These are phyloP conservation scores for Neurospora sp. DNA, from an alignment of 495 filamentous ascomycete genomes.

Conservation along the genomic window DNA sequence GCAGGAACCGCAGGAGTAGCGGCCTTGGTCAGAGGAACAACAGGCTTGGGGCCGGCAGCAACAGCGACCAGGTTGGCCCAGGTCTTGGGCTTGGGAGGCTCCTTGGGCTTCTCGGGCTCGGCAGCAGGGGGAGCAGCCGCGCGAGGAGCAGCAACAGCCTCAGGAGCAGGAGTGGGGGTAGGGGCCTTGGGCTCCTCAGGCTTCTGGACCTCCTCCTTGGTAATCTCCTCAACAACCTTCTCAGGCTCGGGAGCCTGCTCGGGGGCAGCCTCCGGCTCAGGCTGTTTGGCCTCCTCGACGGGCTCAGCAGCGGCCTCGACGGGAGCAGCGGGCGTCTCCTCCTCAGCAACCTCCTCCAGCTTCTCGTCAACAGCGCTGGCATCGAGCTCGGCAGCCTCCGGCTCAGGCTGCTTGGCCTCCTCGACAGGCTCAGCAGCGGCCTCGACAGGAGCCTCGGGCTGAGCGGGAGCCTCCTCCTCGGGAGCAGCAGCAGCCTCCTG, in stretches of 20 bases:
- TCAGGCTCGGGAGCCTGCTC: constrained; percentile 25
- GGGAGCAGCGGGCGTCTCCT: constrained; percentile 32
- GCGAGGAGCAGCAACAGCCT: constrained; percentile 23
- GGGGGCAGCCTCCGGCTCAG: constrained; percentile 33
- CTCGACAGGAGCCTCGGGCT: constrained; percentile 32
- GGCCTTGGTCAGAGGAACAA: constrained; percentile 34
- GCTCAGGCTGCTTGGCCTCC: constrained; percentile 35
- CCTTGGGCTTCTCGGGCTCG: constrained; percentile 25
- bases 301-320: constrained; percentile 19
- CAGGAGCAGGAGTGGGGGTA: constrained; percentile 31
- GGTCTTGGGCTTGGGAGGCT: constrained; percentile 58
- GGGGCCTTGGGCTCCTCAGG: constrained; percentile 49
- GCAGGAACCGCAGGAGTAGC: constrained; percentile 29
- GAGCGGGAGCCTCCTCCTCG: constrained; percentile 23
- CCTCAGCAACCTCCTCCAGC: constrained; percentile 33
- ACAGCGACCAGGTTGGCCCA: constrained; percentile 74
- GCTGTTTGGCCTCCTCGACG: constrained; percentile 37
- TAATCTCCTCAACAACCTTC: constrained; percentile 30
- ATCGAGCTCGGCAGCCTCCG: constrained; percentile 35
- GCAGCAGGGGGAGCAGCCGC: constrained; percentile 26
- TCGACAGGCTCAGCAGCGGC: constrained; percentile 32
- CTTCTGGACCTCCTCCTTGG: constrained; percentile 37
- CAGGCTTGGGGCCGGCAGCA: constrained; percentile 32
- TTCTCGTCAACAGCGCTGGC: constrained; percentile 38
- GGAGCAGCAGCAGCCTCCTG: constrained; percentile 32